Evolutionary conservation across 805 yeast species (phyloP), one percentile per base, ranked within the genome.

Genomic region (Wickerhamomyces canadensis): DNA sequence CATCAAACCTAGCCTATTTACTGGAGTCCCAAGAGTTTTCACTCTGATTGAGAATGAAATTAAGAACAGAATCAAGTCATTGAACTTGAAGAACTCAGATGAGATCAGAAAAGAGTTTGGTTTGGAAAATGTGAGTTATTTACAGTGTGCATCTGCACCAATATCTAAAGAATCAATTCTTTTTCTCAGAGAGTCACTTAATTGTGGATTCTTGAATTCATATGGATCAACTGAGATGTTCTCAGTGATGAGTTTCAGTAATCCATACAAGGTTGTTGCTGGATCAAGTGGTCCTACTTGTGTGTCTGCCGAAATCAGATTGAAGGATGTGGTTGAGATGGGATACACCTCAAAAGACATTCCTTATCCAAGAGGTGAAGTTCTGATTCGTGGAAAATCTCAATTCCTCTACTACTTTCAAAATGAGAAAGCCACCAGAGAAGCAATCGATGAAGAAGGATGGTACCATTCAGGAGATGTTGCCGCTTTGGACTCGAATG

Each of bases 221-320:
- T 79, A 78, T 54, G 84, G 84, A 10, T 67, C 76, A 33, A 75
- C 82, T 12, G 84, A 78, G 54, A 61, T 71, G 15, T 68, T 72
- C 54, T 74, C 77, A 5, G 81, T 80, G 1, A 49, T 70, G 28
- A 58, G 53, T 3, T 52, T 33, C 23, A 47, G 51, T 4, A 36
- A 62, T 64, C 41, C 62, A 31, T 64, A 55, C 42, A 80, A 75
- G 37, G 42, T 51, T 2, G 41, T 50, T 38, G 52, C 62, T 8
- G 78, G 76, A 6, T 64, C 73, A 4, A 68, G 74, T 35, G 84
- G 83, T 2, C 64, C 79, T 6, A 61, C 70, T 10, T 60, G 67
- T 5, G 58, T 69, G 12, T 57, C 68, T 25, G 50, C 68, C 8
- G 84, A 78, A 49, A 55, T 75, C 41, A 62, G 67, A 38, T 61